Evolutionary conservation across 495 filamentous ascomycete species (phyloP), one percentile per base, ranked within the genome.

Genomic region (Xylaria cubensis): DNA sequence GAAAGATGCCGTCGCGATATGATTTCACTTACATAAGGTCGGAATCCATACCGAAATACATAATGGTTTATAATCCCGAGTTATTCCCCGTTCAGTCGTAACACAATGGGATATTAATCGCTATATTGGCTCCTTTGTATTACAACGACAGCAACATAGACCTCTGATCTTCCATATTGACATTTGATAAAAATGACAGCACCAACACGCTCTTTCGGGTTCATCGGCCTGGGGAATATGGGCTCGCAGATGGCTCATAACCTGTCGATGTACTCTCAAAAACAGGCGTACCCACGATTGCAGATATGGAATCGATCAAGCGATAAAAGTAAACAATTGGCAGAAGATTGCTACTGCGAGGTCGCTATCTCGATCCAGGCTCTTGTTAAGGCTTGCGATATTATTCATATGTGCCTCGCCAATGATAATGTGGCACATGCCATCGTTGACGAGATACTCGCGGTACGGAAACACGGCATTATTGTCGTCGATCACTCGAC

Each of bases 291-390:
- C 17, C 10, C 41, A 48, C 62, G n/a, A n/a, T 13, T 64, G 62
- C 62, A 46, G 32, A 46, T 64, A 8, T 64, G 62, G 62, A 64
- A 64, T 48, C 62, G 62, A 64, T 64, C 62, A 64, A 42, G 4
- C 32, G 39, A 24, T 5, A 64, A 64, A 48, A 64, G 62, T 32
- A 48, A 46, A 41, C 62, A 46, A 48, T 26, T 64, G n/a, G 44
- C 62, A 9, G 62, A 48, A 29, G 34, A 6, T 64, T 46, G 24
- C 62, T 64, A 48, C 41, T 64, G 39, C 19, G 62, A 64, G 26
- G 62, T 64, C 9, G 41, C 62, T 34, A 32, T 12, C 26, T 64
- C 62, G 5, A 46, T 64, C 15, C 42, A 32, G n/a, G 50, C 42
- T 50, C 42, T 50, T 26, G 62, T 50, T 8, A 42, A 32, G 41